A percentile compares a stretch with the other conserved stretches of the same genome.
phyloP scores from a whole-genome alignment of 2,329 filamentous ascomycete species.

The Aspergillus quadricinctus region DNA sequence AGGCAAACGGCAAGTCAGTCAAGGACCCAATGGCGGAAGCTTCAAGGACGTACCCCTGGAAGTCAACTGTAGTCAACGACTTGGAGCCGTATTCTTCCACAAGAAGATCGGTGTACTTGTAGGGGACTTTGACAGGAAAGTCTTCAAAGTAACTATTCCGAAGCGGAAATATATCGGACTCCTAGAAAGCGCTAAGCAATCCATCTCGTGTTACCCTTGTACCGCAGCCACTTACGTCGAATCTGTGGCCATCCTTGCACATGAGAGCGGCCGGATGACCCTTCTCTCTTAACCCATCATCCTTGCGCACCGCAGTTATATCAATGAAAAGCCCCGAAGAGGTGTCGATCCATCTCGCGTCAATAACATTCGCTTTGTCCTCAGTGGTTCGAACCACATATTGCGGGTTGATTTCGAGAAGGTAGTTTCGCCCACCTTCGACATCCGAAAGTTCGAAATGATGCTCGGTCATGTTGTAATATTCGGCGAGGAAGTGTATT shows the following conservation, averaged over 20 bases:
- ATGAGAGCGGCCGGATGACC: constrained; percentile 45
- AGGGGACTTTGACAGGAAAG: constrained; percentile 52
- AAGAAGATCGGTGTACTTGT: constrained; percentile 52
- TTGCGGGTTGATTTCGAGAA: constrained; percentile 58
- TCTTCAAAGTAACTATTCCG: constrained; percentile 53
- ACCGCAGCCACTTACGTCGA: constrained; percentile 31
- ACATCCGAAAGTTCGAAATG: constrained; percentile 39
- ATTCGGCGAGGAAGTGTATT: constrained; percentile 53
- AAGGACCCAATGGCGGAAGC: background rate
- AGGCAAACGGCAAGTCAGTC: background rate
- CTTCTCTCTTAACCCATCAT: constrained; percentile 35
- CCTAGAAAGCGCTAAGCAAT: constrained; percentile 19
- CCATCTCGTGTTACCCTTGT: background rate
- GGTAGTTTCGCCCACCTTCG: constrained; percentile 41
- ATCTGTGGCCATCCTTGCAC: constrained; percentile 56
- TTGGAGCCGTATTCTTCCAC: constrained; percentile 52
- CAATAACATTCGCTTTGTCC: constrained; percentile 54
- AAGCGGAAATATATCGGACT: constrained; percentile 54
- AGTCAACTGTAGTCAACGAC: constrained; percentile 45
- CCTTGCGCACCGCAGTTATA: constrained; percentile 53
- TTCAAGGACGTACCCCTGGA: constrained; percentile 32
- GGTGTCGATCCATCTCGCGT: constrained; percentile 59
- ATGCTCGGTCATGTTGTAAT: constrained; percentile 61
- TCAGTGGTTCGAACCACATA: constrained; percentile 42
- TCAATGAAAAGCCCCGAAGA: constrained; percentile 58